Evolutionary conservation across 179 eudicot species (phyloP), one percentile per base, ranked within the genome.

Genomic region (Amaranthus tricolor): DNA sequence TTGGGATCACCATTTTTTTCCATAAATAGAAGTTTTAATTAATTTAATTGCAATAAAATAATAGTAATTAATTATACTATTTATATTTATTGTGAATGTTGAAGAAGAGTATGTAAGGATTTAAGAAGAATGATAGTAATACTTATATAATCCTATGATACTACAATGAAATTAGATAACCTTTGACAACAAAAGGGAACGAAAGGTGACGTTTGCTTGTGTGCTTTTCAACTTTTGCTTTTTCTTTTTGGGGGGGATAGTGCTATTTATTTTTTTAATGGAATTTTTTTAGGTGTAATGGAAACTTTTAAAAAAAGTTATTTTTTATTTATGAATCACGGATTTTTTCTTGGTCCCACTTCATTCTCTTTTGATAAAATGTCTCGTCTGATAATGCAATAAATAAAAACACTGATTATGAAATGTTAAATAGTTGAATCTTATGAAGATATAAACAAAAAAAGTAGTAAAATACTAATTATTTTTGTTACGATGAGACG

Each of bases 181-280:
- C 68, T 71, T 75, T 57, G 79, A 80, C 51, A 75, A 65, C 76
- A 72, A 72, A 72, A 72, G 73, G 57, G 61, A 63, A 70, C 45
- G 77, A 68, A 72, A 49, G 10, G 66, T 72, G 83, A 72, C 66
- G 74, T 71, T 74, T 49, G 62, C 2, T 10, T 70, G 60, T 68
- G 21, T 67, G 40, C 2, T 31, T 31, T 31, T 31, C 40, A 31
- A 31, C 40, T 31, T 31, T 31, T 21, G n/a, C 24, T 49, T 74
- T 61, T 16, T 20, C 9, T 61, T 7, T 44, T 57, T n/a, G n/a
- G n/a, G n/a, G n/a, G n/a, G 48, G 11, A 58, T 24, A 63, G 45
- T 49, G 8, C 3, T 40, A 40, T 12, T 13, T 31, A 54, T 73
- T n/a, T 21, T 21, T 20, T 15, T 16, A 44, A 52, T 20, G 62